phyloP scores from a whole-genome alignment of 805 yeast genomes.

The Kluyveromyces lactis region DNA sequence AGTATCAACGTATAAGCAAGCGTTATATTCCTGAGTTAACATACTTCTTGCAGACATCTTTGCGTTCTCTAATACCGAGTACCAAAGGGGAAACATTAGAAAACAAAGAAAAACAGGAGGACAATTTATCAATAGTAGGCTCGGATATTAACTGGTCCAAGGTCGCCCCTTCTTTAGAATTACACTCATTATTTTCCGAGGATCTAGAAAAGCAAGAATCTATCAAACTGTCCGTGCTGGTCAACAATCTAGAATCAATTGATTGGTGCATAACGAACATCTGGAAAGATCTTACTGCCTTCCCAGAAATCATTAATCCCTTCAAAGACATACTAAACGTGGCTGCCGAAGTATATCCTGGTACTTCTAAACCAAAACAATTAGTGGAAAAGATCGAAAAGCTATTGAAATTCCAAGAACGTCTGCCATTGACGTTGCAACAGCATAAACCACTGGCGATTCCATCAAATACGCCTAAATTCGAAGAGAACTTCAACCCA shows the following conservation, averaged over 20 bases:
- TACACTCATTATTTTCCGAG: constrained; percentile 20
- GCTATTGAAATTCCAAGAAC: constrained; percentile 42
- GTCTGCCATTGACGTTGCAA: constrained; percentile 73
- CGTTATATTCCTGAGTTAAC: constrained; percentile 75
- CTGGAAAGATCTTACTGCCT: constrained; percentile 59
- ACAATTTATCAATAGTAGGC: not conserved
- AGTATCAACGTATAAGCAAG: constrained; percentile 74
- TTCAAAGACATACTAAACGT: constrained; percentile 37
- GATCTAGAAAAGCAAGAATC: constrained; percentile 25
- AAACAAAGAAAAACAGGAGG: constrained; percentile 1
- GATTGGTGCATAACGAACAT: constrained; percentile 28
- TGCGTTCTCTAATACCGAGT: constrained; percentile 30
- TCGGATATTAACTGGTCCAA: constrained; percentile 2
- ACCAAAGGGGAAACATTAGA: not conserved
- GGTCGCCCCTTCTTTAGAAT: constrained; percentile 9
- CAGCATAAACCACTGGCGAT: constrained; percentile 78
- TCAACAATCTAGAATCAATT: constrained; percentile 25
- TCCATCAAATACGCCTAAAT: constrained; percentile 79
- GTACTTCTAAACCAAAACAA: constrained; percentile 27
- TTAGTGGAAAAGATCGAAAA: constrained; percentile 40
- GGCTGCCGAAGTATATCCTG: constrained; percentile 31
- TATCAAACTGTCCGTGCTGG: constrained; percentile 16
- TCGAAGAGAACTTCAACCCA: constrained; percentile 93
- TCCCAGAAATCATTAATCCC: constrained; percentile 49
- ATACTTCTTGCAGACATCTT: constrained; percentile 46